Conservation (phyloP, 1,284 basidiomycete species). For the Irpex lacteus region DNA sequence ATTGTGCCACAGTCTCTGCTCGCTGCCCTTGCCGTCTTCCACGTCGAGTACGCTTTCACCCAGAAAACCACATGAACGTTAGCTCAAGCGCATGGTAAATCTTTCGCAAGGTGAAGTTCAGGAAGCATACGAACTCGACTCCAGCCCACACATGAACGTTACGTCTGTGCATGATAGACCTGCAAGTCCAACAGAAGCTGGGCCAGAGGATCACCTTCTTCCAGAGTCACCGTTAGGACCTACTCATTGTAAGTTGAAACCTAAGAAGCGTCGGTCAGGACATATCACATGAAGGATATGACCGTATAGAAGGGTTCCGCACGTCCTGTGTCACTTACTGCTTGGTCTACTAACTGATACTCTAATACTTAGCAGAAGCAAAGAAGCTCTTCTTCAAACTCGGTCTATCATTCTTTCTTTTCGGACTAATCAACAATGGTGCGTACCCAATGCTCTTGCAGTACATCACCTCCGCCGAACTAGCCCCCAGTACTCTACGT, state of each 20-base stretch:
- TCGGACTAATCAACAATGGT: conserved; percentile 61
- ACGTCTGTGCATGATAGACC: not conserved
- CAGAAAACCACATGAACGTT: not conserved
- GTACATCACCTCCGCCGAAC: not conserved
- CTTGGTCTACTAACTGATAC: not conserved
- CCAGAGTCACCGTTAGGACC: not conserved
- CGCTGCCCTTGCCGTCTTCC: not conserved
- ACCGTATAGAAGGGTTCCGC: not conserved
- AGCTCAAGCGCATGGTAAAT: not conserved
- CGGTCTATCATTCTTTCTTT: conserved; percentile 53
- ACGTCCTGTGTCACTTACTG: not conserved
- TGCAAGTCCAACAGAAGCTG: not conserved
- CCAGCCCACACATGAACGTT: not conserved
- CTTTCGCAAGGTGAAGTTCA: not conserved
- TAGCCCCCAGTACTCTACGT: conserved; percentile 78
- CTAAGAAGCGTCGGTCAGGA: not conserved
- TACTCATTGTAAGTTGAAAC: not conserved
- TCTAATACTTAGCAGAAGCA: conserved; percentile 10
- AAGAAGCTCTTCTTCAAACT: conserved; percentile 29
- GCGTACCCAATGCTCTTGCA: conserved; percentile 7
- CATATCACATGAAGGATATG: not conserved
- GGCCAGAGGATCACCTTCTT: not conserved
- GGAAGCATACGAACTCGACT: conserved; percentile 2
- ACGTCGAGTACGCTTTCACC: not conserved
- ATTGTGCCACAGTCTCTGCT: not conserved